These are phyloP conservation scores for Candida krabiensis DNA, from an alignment of 805 yeast species.

Conservation along the genomic window DNA sequence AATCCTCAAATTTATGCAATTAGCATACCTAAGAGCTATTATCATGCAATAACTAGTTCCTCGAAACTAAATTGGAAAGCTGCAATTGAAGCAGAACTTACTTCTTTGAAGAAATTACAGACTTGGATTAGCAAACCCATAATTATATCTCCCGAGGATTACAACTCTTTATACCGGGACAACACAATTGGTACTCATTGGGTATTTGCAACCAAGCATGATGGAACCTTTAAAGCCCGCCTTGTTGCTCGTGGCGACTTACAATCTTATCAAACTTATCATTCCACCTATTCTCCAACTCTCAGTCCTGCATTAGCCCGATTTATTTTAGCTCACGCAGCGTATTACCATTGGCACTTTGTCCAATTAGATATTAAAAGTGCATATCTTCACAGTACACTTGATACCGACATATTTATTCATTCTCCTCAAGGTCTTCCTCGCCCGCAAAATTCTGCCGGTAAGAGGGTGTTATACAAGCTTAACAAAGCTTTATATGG, in stretches of 20 bases:
- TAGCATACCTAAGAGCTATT: too few relatives aligned
- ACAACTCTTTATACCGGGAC: background rate
- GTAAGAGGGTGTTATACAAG: constrained; percentile 1
- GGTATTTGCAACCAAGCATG: constrained; percentile 1
- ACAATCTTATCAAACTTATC: background rate
- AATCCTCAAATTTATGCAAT: too few relatives aligned
- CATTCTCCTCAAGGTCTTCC: constrained; percentile 2
- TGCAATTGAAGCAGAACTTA: background rate
- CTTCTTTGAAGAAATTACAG: background rate
- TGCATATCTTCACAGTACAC: background rate
- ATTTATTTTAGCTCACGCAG: constrained; percentile 2
- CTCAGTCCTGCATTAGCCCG: constrained; percentile 1
- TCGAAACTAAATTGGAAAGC: background rate
- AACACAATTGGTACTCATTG: constrained; percentile 1
- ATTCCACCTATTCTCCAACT: constrained; percentile 2
- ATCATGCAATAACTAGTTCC: too few relatives aligned
- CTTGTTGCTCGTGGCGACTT: constrained; percentile 4
- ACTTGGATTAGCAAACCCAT: background rate
- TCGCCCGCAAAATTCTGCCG: background rate
- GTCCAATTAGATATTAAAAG: background rate
- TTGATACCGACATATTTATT: constrained; percentile 1
- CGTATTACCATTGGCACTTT: constrained; percentile 1
- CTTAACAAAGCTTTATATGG: constrained; percentile 2
- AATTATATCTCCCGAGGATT: background rate
- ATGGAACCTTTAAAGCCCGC: constrained; percentile 1